Conservation (phyloP, 2,329 filamentous ascomycete species). For the Aschersonia sp. region DNA sequence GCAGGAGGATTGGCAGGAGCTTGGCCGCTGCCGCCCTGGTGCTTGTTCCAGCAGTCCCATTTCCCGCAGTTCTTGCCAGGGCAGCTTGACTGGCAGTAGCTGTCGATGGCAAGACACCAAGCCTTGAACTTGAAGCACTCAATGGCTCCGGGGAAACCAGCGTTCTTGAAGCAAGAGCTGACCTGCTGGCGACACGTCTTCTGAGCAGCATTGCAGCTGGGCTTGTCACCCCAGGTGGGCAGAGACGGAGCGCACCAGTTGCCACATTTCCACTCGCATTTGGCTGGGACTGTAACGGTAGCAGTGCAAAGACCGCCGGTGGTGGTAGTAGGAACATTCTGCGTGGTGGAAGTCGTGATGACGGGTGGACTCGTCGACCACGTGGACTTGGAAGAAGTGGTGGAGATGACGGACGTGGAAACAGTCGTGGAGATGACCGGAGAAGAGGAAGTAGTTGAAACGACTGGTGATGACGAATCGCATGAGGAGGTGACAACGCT, state of each 20-base stretch:
- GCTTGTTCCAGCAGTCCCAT: slow-evolving; percentile 24
- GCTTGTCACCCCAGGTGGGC: slow-evolving; percentile 29
- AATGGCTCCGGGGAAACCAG: slow-evolving; percentile 32
- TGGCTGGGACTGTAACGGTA: slow-evolving; percentile 27
- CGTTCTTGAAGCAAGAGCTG: slow-evolving; percentile 34
- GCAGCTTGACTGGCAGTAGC: slow-evolving; percentile 27
- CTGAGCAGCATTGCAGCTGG: slow-evolving; percentile 25
- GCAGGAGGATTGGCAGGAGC: slow-evolving; percentile 11
- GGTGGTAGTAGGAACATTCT: slow-evolving; percentile 14
- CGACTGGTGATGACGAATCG: neutral
- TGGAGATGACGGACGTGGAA: neutral
- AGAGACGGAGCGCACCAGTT: slow-evolving; percentile 37
- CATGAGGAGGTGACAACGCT: neutral
- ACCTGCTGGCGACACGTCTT: slow-evolving; percentile 32
- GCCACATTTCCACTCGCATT: slow-evolving; percentile 40
- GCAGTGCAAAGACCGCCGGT: slow-evolving; percentile 30
- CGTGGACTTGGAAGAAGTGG: slow-evolving; percentile 13
- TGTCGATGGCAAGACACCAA: slow-evolving; percentile 32
- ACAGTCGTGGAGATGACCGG: neutral
- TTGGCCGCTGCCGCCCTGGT: slow-evolving; percentile 22
- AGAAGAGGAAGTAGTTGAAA: neutral
- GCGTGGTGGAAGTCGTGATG: slow-evolving; percentile 5
- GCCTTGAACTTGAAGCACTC: slow-evolving; percentile 34
- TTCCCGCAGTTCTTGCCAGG: slow-evolving; percentile 23
- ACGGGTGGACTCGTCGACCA: neutral